phyloP scores from a whole-genome alignment of 2,329 filamentous ascomycete genomes.

The Diaporthe velutina region DNA sequence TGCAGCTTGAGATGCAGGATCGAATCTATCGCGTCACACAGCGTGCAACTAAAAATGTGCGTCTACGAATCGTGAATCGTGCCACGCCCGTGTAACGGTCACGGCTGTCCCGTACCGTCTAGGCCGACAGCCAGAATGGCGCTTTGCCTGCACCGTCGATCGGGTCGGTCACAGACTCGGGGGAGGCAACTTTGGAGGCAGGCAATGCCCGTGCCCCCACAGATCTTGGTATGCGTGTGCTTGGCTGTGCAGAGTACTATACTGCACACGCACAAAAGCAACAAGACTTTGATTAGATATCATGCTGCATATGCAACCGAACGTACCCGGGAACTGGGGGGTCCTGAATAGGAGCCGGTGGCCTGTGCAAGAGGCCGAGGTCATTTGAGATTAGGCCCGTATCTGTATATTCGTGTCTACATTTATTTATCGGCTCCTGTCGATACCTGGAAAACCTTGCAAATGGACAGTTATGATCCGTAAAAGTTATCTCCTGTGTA shows the following conservation, averaged over 20 bases:
- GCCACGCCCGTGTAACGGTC: conserved; percentile 22
- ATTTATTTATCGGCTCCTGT: conserved; percentile 3
- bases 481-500: no score
- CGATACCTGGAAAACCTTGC: no score
- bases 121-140: neutral
- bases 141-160: neutral
- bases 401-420: neutral
- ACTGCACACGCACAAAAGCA: neutral
- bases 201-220: conserved; percentile 5
- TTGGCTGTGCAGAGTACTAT: neutral
- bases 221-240: neutral
- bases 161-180: neutral
- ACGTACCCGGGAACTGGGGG: neutral
- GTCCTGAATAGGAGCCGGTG: neutral
- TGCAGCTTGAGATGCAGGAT: conserved; percentile 24
- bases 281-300: neutral
- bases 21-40: conserved; percentile 29
- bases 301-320: conserved; percentile 12
- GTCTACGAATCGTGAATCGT: conserved; percentile 3
- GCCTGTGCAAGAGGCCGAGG: conserved; percentile 12
- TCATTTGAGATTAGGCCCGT: conserved; percentile 21
- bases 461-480: no score
- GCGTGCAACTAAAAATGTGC: conserved; percentile 9
- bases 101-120: neutral
- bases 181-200: neutral